Percentiles rank a stretch among this genome's conserved stretches.
Evolutionary conservation across 129 eudicot species (phyloP).

Genomic region (Erigeron canadensis): DNA sequence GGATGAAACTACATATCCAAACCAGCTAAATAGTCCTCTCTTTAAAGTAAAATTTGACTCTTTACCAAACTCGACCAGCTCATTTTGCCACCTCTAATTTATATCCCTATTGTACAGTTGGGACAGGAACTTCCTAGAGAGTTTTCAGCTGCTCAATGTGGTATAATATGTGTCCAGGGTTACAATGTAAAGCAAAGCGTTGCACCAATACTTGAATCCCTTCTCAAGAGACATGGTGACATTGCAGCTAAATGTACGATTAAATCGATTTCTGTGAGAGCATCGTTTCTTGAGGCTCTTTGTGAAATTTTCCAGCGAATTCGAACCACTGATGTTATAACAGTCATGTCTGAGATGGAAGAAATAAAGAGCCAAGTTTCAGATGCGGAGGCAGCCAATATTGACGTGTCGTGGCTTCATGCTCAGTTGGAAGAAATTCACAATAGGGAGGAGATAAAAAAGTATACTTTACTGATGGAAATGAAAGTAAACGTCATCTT

Average conservation of each 20-base stretch:
- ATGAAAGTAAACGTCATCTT: not conserved
- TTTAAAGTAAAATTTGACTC: not conserved
- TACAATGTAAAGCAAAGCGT: slow-evolving; percentile 37
- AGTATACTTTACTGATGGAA: not conserved
- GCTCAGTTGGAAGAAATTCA: slow-evolving; percentile 6
- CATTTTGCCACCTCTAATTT: slow-evolving; percentile 1
- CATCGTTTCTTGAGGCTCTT: slow-evolving; percentile 29
- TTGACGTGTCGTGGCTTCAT: slow-evolving; percentile 34
- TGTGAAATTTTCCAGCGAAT: slow-evolving; percentile 28
- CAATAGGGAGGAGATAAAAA: not conserved
- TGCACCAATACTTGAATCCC: slow-evolving; percentile 36
- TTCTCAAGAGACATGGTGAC: slow-evolving; percentile 34
- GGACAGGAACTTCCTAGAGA: not conserved
- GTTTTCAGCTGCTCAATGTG: not conserved
- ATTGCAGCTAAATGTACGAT: slow-evolving; percentile 27
- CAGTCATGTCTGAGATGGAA: slow-evolving; percentile 16
- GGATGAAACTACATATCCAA: not conserved
- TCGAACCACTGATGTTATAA: not conserved
- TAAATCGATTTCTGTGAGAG: slow-evolving; percentile 23
- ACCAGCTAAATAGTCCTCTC: not conserved
- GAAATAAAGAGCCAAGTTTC: slow-evolving; percentile 16
- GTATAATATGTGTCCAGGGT: slow-evolving; percentile 25
- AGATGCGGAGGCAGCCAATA: slow-evolving; percentile 31
- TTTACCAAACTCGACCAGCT: not conserved
- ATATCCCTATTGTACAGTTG: not conserved